Base-by-base conservation (phyloP, 2,329 filamentous ascomycete genomes). In the Fusarium sp. region DNA sequence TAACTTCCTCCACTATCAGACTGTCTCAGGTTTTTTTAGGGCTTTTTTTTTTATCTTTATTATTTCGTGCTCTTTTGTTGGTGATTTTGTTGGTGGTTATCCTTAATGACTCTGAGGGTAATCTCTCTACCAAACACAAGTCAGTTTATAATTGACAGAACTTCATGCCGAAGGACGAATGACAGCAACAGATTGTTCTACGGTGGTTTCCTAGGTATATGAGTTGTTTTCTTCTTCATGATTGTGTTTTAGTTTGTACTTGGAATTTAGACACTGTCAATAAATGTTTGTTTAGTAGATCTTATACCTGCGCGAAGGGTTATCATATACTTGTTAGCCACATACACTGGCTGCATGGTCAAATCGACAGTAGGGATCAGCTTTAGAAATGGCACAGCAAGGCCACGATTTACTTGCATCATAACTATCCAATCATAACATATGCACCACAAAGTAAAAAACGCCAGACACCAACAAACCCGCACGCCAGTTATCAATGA, bases 381-480 rank as follows among this genome's bases (percentile, higher is more conserved):
- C 34, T 10, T 15, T 15, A 39, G 21, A 31, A 33, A 28, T 4
- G 19, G 24, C 28, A 61, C 34, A 17, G 50, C 8, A 42, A 47
- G n/a, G 24, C 33, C 26, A 24, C 33, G 31, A 10, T 70, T 51
- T 50, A 56, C 63, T 50, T 36, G 45, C 26, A 67, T 60, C 17
- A 43, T 46, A 15, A 34, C 45, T 45, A 43, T 63, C 42, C 57
- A 64, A 64, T 54, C 53, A 36, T 50, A 50, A 55, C 38, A 57
- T 55, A 69, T 70, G 65, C 50, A 56, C 49, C 50, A 33, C 33
- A 60, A 43, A 56, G 43, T 39, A 63, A 42, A 38, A 55, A 63
- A 67, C 71, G 56, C 71, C 73, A 46, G 51, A 46, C 63, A 62
- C 70, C 55, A 50, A 53, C 52, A 60, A 51, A 49, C 19, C 57